A percentile compares a stretch with the other conserved stretches of the same genome.
phyloP scores from a whole-genome alignment of 2,329 filamentous ascomycete species.

The Verticillium alfalfae region DNA sequence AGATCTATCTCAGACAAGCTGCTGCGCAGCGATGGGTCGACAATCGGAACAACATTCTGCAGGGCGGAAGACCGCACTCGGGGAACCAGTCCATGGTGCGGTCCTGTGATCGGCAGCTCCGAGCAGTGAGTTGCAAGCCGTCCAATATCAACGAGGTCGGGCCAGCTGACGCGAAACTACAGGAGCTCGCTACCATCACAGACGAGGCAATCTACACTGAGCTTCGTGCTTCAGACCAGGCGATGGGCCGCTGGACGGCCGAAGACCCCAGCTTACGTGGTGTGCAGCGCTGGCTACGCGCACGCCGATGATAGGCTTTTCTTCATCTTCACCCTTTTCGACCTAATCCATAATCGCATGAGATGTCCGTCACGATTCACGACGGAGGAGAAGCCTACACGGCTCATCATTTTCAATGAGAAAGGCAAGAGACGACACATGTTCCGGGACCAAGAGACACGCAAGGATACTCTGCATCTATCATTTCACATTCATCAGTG shows the following conservation, averaged over 20 bases:
- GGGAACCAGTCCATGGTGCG: conserved; percentile 42
- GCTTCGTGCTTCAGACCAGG: conserved; percentile 45
- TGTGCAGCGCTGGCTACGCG: conserved; percentile 54
- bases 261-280: conserved; percentile 55
- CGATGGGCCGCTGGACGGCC: conserved; percentile 55
- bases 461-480: neutral
- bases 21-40: conserved; percentile 57
- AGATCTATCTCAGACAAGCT: conserved; percentile 57
- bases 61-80: conserved; percentile 41
- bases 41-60: conserved; percentile 46
- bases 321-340: neutral
- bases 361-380: neutral
- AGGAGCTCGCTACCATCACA: conserved; percentile 54
- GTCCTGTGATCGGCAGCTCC: conserved; percentile 51
- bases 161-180: neutral
- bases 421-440: neutral
- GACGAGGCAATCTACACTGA: conserved; percentile 55
- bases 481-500: neutral
- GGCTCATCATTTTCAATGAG: neutral
- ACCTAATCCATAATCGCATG: neutral
- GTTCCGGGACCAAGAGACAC: neutral
- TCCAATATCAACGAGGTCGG: neutral
- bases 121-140: conserved; percentile 38
- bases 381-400: neutral
- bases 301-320: conserved; percentile 20